Conservation (phyloP, 352 stramenopile genomes). For the Hyaloperonospora brassicae region DNA sequence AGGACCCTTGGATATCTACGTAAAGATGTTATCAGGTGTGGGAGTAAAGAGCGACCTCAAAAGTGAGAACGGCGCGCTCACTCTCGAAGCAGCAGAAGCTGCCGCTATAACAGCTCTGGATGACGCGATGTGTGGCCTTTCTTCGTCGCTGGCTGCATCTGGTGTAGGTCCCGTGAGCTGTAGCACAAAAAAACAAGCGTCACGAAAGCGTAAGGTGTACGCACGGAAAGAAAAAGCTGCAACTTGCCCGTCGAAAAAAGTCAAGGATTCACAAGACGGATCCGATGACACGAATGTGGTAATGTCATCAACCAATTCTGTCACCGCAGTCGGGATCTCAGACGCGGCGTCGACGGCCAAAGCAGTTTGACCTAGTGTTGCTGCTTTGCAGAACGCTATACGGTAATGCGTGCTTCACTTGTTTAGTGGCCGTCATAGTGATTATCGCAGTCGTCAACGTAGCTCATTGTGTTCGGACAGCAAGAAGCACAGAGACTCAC, state of each 20-base stretch:
- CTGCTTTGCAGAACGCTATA: conserved; percentile 6
- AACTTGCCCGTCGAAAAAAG: conserved; percentile 35
- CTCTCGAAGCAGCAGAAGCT: conserved; percentile 22
- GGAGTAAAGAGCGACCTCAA: conserved; percentile 13
- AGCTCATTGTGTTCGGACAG: not conserved
- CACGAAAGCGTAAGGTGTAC: conserved; percentile 64
- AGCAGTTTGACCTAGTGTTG: not conserved
- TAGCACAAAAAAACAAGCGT: conserved; percentile 27
- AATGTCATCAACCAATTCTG: conserved; percentile 8
- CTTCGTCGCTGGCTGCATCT: conserved; percentile 17
- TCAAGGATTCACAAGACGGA: conserved; percentile 25
- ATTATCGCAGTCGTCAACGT: not conserved
- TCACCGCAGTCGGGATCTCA: not conserved
- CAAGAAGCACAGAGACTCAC: too few relatives aligned
- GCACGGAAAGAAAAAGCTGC: conserved; percentile 50
- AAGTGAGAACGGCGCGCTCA: conserved; percentile 14
- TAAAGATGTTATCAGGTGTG: conserved; percentile 23
- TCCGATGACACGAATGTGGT: conserved; percentile 2
- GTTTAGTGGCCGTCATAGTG: not conserved
- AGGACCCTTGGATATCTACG: conserved; percentile 31
- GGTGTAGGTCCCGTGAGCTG: conserved; percentile 8
- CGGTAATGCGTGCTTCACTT: conserved; percentile 10
- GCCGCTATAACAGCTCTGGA: conserved; percentile 30
- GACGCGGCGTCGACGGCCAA: conserved; percentile 4
- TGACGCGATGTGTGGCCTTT: conserved; percentile 31